Evolutionary conservation across 495 filamentous ascomycete genomes (phyloP).

Genomic region (Massariosphaeria phaeospora): DNA sequence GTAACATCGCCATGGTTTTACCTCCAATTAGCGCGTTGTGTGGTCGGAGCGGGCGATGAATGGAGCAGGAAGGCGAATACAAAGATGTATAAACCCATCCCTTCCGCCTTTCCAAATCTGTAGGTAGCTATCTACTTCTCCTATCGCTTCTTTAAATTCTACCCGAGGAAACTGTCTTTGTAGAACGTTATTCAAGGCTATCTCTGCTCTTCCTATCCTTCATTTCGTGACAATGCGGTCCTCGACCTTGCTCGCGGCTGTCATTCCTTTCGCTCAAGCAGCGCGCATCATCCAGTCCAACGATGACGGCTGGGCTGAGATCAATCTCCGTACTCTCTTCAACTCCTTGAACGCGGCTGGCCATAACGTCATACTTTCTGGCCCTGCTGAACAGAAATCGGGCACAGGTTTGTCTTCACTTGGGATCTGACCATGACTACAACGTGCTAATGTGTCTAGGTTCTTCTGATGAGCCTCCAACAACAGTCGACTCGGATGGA

Average conservation of each 20-base stretch:
- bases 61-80: not conserved
- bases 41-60: not conserved
- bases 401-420: conserved; percentile 48
- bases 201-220: too few species aligned
- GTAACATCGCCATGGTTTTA: not conserved
- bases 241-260: conserved; percentile 8
- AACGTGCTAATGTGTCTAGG: conserved; percentile 38
- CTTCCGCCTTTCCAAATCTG: not conserved
- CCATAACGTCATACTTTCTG: conserved; percentile 57
- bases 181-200: too few species aligned
- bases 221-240: conserved; percentile 18
- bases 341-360: conserved; percentile 49
- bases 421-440: not conserved
- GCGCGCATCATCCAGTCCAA: conserved; percentile 52
- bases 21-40: not conserved
- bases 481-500: conserved; percentile 13
- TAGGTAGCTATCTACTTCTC: not conserved
- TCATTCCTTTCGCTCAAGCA: conserved; percentile 10
- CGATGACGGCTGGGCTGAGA: conserved; percentile 69
- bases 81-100: not conserved
- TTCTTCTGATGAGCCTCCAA: conserved; percentile 49
- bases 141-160: too few species aligned
- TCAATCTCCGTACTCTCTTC: conserved; percentile 56
- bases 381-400: conserved; percentile 61
- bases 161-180: too few species aligned